A percentile compares a stretch with the other conserved stretches of the same genome.
phyloP scores from a whole-genome alignment of 306 rosid species.

The Trifolium subterraneum region DNA sequence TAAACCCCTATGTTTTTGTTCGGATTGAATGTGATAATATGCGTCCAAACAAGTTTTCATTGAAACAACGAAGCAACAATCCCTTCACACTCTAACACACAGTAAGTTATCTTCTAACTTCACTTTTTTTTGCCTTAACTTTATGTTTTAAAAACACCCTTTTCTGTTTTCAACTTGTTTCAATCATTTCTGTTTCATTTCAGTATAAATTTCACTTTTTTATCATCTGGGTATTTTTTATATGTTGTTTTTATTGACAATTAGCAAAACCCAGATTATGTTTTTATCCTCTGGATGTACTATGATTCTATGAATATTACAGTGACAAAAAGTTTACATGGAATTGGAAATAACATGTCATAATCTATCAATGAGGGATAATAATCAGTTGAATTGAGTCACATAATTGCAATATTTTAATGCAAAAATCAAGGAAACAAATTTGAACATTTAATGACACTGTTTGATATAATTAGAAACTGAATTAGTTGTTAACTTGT shows the following conservation, averaged over 20 bases:
- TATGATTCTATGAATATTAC: background rate
- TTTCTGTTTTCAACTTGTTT: background rate
- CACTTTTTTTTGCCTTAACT: background rate
- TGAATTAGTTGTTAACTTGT: background rate
- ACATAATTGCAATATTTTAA: background rate
- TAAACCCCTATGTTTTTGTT: slow-evolving; percentile 15
- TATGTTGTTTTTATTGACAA: background rate
- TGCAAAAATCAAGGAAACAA: background rate
- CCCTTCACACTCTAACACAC: slow-evolving; percentile 13
- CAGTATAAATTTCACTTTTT: background rate
- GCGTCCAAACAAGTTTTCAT: background rate
- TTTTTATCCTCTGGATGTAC: background rate
- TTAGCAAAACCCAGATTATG: background rate
- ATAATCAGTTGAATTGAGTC: slow-evolving; percentile 9
- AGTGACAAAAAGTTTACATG: background rate
- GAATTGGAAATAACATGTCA: background rate
- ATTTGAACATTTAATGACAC: background rate
- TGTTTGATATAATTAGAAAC: background rate
- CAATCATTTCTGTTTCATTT: background rate
- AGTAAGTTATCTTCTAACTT: slow-evolving; percentile 29
- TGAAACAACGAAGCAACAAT: background rate
- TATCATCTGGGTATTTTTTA: background rate
- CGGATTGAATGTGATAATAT: background rate
- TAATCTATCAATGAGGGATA: background rate
- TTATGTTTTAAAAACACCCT: slow-evolving; percentile 10